Evolutionary conservation across 1,139 yeast species (phyloP).

Genomic region (Hyphopichia wangnamkhiaoensis): DNA sequence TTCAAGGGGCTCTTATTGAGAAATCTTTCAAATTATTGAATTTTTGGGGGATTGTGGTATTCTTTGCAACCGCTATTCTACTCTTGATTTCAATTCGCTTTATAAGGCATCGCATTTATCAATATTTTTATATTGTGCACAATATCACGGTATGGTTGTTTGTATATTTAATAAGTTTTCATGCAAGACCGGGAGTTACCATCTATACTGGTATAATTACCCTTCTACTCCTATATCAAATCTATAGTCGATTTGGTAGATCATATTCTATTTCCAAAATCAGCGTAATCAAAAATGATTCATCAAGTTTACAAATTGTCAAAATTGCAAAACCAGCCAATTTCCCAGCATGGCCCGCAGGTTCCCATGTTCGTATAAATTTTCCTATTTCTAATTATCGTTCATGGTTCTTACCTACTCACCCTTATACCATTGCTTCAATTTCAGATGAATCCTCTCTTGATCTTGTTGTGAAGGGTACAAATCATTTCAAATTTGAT

Average conservation of each 20-base stretch:
- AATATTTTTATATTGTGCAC: conserved; percentile 36
- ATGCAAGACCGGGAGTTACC: conserved; percentile 46
- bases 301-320: conserved; percentile 26
- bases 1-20: conserved; percentile 25
- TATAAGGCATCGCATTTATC: conserved; percentile 26
- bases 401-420: conserved; percentile 36
- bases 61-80: conserved; percentile 43
- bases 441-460: conserved; percentile 17
- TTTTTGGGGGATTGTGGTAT: conserved; percentile 61
- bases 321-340: conserved; percentile 24
- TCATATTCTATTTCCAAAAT: conserved; percentile 11
- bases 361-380: conserved; percentile 38
- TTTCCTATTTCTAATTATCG: conserved; percentile 14
- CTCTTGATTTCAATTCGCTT: conserved; percentile 53
- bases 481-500: conserved; percentile 17
- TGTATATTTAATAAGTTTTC: conserved; percentile 33
- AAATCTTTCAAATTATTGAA: conserved; percentile 52
- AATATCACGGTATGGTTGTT: conserved; percentile 31
- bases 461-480: conserved; percentile 26
- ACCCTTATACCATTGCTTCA: conserved; percentile 38
- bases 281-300: conserved; percentile 12
- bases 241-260: conserved; percentile 20
- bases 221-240: conserved; percentile 24
- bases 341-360: conserved; percentile 33
- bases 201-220: conserved; percentile 20